These are phyloP conservation scores for Diaporthe helianthi DNA, from an alignment of 2,329 filamentous ascomycete species.

Conservation along the genomic window DNA sequence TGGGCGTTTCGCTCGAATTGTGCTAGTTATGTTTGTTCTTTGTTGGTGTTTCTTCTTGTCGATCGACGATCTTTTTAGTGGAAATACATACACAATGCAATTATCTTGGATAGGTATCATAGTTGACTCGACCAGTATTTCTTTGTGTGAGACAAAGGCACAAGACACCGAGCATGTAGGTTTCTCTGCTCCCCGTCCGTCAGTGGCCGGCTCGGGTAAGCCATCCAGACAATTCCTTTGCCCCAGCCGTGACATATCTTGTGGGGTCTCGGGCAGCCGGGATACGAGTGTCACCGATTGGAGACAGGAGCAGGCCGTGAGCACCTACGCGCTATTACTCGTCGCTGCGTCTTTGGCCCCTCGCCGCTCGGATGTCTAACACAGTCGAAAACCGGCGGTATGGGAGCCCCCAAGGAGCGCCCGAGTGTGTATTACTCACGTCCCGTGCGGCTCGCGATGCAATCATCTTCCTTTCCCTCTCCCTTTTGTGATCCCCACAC, in stretches of 20 bases:
- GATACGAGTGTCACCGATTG: neutral
- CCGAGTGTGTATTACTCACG: neutral
- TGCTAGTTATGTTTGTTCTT: too few species aligned
- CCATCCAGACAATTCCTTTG: constrained; percentile 28
- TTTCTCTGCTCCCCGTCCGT: constrained; percentile 18
- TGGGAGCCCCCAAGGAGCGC: neutral
- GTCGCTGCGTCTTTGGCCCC: neutral
- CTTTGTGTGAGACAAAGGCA: constrained; percentile 21
- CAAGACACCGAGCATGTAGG: constrained; percentile 32
- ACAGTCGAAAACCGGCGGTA: neutral
- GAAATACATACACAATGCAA: neutral
- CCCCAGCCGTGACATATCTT: constrained; percentile 22
- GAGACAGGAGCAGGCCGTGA: neutral
- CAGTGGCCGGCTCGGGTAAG: constrained; percentile 29
- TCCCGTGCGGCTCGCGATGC: neutral
- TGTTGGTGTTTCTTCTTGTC: too few species aligned
- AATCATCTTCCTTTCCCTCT: neutral
- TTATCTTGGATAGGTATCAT: too few species aligned
- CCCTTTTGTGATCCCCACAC: neutral
- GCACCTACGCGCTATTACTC: neutral
- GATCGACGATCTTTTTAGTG: too few species aligned
- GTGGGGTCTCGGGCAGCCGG: constrained; percentile 23
- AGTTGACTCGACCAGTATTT: neutral
- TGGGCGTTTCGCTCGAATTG: neutral
- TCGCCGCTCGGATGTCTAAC: too few species aligned